Base-by-base conservation (phyloP, 306 rosid species). In the Begonia loranthoides region DNA sequence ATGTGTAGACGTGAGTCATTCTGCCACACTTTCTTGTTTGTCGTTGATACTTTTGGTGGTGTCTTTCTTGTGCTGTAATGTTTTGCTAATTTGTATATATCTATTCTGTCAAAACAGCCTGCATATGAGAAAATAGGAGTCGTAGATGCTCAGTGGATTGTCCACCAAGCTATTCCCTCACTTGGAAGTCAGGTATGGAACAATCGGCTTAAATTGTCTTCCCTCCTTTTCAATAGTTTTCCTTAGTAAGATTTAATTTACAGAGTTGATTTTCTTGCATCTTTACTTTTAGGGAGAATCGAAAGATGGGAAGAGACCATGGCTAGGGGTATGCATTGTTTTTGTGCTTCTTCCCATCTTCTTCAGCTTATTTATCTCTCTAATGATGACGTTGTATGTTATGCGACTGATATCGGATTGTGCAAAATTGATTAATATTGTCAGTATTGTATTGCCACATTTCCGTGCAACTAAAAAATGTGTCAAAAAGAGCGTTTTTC, bases 101-200 rank as follows among this genome's bases (percentile, higher is more conserved):
- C 21, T 44, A 13, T 50, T 53, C 51, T 61, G 36, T 41, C 28
- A 3, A 56, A 67, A 53, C 72, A 89, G 97, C 97, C 97, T 65
- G 97, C 97, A 14, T 84, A 89, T 56, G 97, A 89, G 73, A 89
- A 89, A 76, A 89, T 89, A 15, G 97, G 97, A 58, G 97, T 89
- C 21, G 97, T 89, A 66, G 97, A 89, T 72, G 74, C 94, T 55
- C 97, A 89, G 52, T 89, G 97, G 97, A 85, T 89, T 59, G 56
- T 89, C 67, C 97, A 89, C 59, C 97, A 89, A 78, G 60, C 76
- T 39, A 82, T 85, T 76, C 95, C 97, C 51, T 79, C 97, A 4
- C 84, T 89, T 28, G 97, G 97, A 61, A 77, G 44, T 69, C 97
- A 89, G 89, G 97, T 84, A 64, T 58, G 40, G 11, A n/a, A 7